These are phyloP conservation scores for Globomyces pollinis-pini DNA, from an alignment of 192 early-diverging fungal genomes.

Conservation along the genomic window DNA sequence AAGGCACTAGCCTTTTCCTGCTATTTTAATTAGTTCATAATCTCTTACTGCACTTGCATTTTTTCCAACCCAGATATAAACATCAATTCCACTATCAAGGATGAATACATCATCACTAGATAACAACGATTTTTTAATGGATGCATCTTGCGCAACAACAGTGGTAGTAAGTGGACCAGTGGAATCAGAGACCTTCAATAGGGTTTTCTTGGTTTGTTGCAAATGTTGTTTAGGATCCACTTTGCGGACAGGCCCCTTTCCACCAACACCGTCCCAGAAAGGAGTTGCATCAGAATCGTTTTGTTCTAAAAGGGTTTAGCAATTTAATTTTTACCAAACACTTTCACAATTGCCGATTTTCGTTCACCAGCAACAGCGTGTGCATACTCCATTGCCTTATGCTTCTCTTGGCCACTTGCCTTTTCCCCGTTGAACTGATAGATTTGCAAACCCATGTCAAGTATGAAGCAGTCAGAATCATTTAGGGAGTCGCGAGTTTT, in stretches of 20 bases:
- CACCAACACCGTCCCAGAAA: constrained; percentile 60
- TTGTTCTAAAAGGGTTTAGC: constrained; percentile 45
- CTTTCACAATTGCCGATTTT: constrained; percentile 48
- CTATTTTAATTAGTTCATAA: too few relatives aligned
- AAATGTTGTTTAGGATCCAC: neutral
- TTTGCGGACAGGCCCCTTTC: constrained; percentile 44
- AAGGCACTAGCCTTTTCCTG: constrained; percentile 49
- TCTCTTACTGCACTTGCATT: too few relatives aligned
- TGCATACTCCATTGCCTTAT: constrained; percentile 61
- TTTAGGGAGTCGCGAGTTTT: constrained; percentile 45
- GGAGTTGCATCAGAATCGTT: constrained; percentile 40
- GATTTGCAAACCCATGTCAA: constrained; percentile 60
- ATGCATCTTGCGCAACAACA: constrained; percentile 41
- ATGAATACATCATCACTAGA: constrained; percentile 57
- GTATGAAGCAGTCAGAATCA: constrained; percentile 66
- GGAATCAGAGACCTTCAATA: constrained; percentile 31
- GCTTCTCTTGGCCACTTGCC: constrained; percentile 56
- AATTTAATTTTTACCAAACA: constrained; percentile 45
- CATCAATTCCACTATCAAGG: constrained; percentile 44
- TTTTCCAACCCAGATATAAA: constrained; percentile 56
- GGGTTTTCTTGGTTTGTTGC: constrained; percentile 41
- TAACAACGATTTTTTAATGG: constrained; percentile 36
- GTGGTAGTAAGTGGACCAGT: constrained; percentile 35
- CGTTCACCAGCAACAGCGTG: constrained; percentile 54
- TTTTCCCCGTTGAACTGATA: constrained; percentile 63